phyloP scores from a whole-genome alignment of 1,284 basidiomycete species.

The Puccinia coronata region DNA sequence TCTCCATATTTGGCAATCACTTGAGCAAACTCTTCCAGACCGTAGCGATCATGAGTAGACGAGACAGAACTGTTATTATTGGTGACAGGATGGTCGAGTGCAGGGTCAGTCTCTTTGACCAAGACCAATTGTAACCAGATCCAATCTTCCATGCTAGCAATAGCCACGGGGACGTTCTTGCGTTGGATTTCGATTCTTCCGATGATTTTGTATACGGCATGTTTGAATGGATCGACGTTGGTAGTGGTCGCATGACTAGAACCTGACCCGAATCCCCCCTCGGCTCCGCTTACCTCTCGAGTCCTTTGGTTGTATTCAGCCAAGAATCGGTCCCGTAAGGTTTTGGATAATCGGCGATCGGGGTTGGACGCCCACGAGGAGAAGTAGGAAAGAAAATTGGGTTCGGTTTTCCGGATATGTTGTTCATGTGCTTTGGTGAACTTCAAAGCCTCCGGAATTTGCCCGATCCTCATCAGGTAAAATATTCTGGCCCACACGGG shows the following conservation, averaged over 20 bases:
- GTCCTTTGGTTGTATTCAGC: conserved; percentile 90
- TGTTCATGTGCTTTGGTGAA: conserved; percentile 73
- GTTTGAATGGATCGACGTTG: conserved; percentile 80
- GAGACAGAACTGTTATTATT: conserved; percentile 67
- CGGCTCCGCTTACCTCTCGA: conserved; percentile 68
- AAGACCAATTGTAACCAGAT: conserved; percentile 94
- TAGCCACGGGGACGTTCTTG: conserved; percentile 79
- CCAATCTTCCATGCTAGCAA: conserved; percentile 94
- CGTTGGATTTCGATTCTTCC: conserved; percentile 84
- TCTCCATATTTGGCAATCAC: conserved; percentile 85
- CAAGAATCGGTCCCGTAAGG: conserved; percentile 79
- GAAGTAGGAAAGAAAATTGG: conserved; percentile 80
- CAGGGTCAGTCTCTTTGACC: conserved; percentile 60
- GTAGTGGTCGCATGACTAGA: conserved; percentile 48
- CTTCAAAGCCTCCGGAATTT: conserved; percentile 74
- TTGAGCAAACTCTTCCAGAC: conserved; percentile 75
- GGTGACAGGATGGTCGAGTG: conserved; percentile 16
- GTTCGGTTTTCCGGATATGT: conserved; percentile 77
- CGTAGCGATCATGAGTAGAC: conserved; percentile 63
- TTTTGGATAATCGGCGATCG: conserved; percentile 75
- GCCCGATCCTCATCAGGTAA: conserved; percentile 84
- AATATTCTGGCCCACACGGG: conserved; percentile 92
- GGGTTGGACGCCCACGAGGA: conserved; percentile 80
- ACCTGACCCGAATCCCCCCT: conserved; percentile 61
- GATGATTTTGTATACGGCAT: conserved; percentile 91